Base-by-base conservation (phyloP, 2,329 filamentous ascomycete species). In the Fusarium sambucinum region DNA sequence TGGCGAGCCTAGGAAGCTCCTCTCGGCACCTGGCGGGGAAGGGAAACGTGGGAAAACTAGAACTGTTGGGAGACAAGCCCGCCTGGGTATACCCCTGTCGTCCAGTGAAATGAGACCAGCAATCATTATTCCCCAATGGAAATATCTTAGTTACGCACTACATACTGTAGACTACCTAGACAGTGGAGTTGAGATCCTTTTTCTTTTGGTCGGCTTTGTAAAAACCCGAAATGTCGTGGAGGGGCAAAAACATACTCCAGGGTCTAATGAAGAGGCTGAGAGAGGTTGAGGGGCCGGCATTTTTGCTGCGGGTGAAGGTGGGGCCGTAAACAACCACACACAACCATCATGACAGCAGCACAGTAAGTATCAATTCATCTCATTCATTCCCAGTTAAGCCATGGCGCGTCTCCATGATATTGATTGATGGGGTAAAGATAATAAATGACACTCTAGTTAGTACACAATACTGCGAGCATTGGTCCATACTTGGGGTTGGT, bases 31-130 rank as follows among this genome's bases (percentile, higher is more conserved):
- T 73, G 69, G 59, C 66, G 66, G 65, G 66, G 66, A 65, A 60
- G 55, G 57, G 60, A 64, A 63, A 63, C 65, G 45, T 63, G 65
- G 62, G 57, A 72, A 65, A 41, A 63, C 68, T 71, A 73, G 72
- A 74, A 74, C 72, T 74, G 72, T 74, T 74, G 72, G 72, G 72
- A 74, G 70, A 73, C 61, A 69, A 62, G 44, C 48, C 60, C 35
- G 51, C 56, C 42, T 53, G 50, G 70, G 54, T 60, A 64, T 63
- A 69, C 60, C 60, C 40, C 53, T 59, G 58, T 40, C 17, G 27
- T 27, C 59, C 33, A 62, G 59, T 62, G 29, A 62, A 27, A 52
- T 37, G 32, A 47, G 45, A 40, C 33, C 38, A 55, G 35, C 13
- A 61, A 40, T 46, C 17, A 12, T 17, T 33, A 23, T 59, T 50